Conservation (phyloP, 768 basidiomycete species). For the Lentinula guzmanii region DNA sequence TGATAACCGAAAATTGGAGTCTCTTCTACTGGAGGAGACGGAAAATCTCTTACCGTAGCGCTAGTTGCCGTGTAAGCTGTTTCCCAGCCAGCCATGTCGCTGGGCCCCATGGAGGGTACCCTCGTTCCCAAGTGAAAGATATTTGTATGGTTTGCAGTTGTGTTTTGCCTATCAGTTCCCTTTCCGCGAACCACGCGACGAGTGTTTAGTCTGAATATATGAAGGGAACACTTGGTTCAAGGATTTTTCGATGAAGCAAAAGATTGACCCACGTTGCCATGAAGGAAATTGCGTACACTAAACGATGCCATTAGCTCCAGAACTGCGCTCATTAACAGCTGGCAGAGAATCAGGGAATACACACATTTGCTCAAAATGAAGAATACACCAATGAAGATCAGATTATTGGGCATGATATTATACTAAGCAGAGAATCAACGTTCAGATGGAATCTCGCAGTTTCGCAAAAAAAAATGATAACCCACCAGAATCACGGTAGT, state of each 20-base stretch:
- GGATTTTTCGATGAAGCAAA: not conserved
- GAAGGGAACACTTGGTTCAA: not conserved
- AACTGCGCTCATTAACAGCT: not conserved
- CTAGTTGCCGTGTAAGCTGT: slow-evolving; percentile 12
- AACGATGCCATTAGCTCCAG: not conserved
- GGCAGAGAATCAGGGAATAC: slow-evolving; percentile 14
- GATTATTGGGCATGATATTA: slow-evolving; percentile 44
- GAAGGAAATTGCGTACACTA: slow-evolving; percentile 63
- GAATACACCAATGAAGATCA: slow-evolving; percentile 57
- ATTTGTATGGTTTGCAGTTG: slow-evolving; percentile 36
- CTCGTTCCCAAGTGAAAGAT: slow-evolving; percentile 45
- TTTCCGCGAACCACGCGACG: slow-evolving; percentile 46
- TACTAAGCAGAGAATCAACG: slow-evolving; percentile 31
- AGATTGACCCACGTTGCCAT: slow-evolving; percentile 48
- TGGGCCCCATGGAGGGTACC: slow-evolving; percentile 26
- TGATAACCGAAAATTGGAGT: not conserved
- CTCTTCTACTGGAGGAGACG: not conserved
- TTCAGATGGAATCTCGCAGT: not conserved
- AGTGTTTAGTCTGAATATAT: slow-evolving; percentile 39
- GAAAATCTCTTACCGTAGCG: not conserved
- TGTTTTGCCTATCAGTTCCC: slow-evolving; percentile 44
- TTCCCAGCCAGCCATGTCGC: slow-evolving; percentile 29
- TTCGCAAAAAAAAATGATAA: not conserved
- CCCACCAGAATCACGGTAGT: slow-evolving; percentile 49
- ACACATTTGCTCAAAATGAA: slow-evolving; percentile 63